Evolutionary conservation across 768 basidiomycete species (phyloP), one percentile per base, ranked within the genome.

Genomic region (Mrakia gelida): DNA sequence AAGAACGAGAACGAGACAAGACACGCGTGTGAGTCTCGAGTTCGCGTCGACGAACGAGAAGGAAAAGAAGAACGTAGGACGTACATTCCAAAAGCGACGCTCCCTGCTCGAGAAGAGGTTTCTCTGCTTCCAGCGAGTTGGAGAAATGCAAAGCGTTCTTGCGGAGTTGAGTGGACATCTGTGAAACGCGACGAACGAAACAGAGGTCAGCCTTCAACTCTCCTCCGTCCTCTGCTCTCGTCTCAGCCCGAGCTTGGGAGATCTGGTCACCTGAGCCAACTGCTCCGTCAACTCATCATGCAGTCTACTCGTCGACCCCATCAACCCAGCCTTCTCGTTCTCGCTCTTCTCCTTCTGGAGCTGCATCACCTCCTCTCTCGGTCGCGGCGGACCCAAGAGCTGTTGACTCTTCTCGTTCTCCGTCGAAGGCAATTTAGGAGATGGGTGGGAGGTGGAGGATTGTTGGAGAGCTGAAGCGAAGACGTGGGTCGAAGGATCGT

Each of bases 211-310:
- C 38, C n/a, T n/a, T 41, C 34, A 28, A 32, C n/a, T 28, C 43
- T 23, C n/a, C 23, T 41, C 32, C 56, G 1, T 1, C 34, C 6
- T 56, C 49, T 30, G 7, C 18, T 49, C 59, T 59, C 8, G 3
- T 38, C 13, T 43, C 15, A n/a, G n/a, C n/a, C n/a, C n/a, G n/a
- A n/a, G n/a, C n/a, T n/a, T n/a, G n/a, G n/a, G n/a, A n/a, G n/a
- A n/a, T n/a, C n/a, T n/a, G n/a, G n/a, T 38, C 41, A 75, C 77
- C 77, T 73, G 72, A 8, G 77, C 77, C 34, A 78, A 54, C 59
- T 78, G 77, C 59, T 78, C 77, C 5, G 77, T 78, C 34, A 78
- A 38, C 45, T 78, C 77, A 45, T 78, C 77, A 52, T 78, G 77
- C 32, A 78, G 41, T 23, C 73, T 34, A 28, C 71, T 73, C 6